These are phyloP conservation scores for Penicillium capsulatum DNA, from an alignment of 2,329 filamentous ascomycete species.

Conservation along the genomic window DNA sequence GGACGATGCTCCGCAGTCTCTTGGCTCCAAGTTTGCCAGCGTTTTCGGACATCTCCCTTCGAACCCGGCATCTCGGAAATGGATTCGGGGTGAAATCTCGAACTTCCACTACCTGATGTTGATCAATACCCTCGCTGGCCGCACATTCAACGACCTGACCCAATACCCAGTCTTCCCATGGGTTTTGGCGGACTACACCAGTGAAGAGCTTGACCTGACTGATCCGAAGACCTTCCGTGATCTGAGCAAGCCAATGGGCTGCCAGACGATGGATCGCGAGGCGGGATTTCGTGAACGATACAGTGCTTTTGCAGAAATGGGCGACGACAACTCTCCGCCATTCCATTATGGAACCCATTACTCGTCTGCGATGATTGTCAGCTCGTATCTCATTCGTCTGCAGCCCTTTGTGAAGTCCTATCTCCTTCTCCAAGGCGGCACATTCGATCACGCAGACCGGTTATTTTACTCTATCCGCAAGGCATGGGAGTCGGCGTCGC, in stretches of 20 bases:
- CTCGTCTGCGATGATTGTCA: conserved; percentile 97
- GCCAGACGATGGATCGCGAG: conserved; percentile 72
- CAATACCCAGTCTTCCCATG: conserved; percentile 98
- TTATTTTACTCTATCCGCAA: conserved; percentile 90
- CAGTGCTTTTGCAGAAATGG: conserved; percentile 83
- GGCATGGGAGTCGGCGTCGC: conserved; percentile 85
- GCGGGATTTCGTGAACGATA: conserved; percentile 79
- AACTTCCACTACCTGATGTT: conserved; percentile 99
- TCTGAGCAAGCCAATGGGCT: conserved; percentile 92
- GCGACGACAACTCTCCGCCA: conserved; percentile 66
- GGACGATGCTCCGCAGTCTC: conserved; percentile 59
- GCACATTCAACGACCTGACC: conserved; percentile 96
- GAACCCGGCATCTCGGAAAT: conserved; percentile 80
- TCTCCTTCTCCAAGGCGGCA: conserved; percentile 87
- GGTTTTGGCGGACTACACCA: conserved; percentile 94
- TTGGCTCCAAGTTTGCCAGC: conserved; percentile 86
- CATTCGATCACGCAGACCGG: conserved; percentile 91
- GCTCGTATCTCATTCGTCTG: conserved; percentile 88
- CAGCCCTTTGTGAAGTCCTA: conserved; percentile 97
- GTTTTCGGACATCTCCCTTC: conserved; percentile 81
- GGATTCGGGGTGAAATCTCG: conserved; percentile 91
- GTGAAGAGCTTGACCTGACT: conserved; percentile 81
- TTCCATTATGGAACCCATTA: conserved; percentile 99
- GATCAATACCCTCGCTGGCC: conserved; percentile 92
- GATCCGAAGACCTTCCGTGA: conserved; percentile 85